A percentile compares a stretch with the other conserved stretches of the same genome.
Conservation (phyloP, 345 rosid genomes). For the Salix caprea region DNA sequence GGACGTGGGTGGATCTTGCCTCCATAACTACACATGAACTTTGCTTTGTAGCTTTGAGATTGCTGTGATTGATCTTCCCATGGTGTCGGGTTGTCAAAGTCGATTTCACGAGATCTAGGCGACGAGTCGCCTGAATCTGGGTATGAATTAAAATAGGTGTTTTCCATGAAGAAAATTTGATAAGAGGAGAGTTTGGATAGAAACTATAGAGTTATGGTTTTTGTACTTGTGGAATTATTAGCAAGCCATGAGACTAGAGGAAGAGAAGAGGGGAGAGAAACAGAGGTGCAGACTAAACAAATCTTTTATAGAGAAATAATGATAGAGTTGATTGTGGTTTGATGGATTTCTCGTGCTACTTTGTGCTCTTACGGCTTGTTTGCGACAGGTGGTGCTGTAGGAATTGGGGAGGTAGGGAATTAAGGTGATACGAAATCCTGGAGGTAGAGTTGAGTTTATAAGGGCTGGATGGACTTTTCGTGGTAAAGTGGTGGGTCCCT, state of each 20-base stretch:
- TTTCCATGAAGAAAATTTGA: slow-evolving; percentile 44
- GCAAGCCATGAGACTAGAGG: neutral
- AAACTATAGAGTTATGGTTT: neutral
- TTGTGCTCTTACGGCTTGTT: neutral
- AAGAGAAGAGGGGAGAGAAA: neutral
- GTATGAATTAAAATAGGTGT: slow-evolving; percentile 52
- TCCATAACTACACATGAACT: slow-evolving; percentile 86
- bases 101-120: slow-evolving; percentile 92
- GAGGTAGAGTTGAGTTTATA: neutral
- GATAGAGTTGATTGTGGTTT: neutral
- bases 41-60: slow-evolving; percentile 45
- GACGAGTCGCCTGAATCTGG: slow-evolving; percentile 91
- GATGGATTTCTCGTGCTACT: neutral
- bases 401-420: neutral
- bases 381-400: neutral
- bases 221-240: neutral
- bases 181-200: neutral
- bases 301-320: neutral
- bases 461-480: slow-evolving; percentile 1
- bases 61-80: slow-evolving; percentile 66
- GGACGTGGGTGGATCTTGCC: slow-evolving; percentile 97
- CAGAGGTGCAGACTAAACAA: neutral
- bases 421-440: neutral
- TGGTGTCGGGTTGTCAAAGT: slow-evolving; percentile 68
- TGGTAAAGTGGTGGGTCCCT: slow-evolving; percentile 18